Percentiles rank a stretch among this genome's conserved stretches.
These are phyloP conservation scores for Plasmodium relictum DNA, from an alignment of 169 alveolate species.

Conservation along the genomic window DNA sequence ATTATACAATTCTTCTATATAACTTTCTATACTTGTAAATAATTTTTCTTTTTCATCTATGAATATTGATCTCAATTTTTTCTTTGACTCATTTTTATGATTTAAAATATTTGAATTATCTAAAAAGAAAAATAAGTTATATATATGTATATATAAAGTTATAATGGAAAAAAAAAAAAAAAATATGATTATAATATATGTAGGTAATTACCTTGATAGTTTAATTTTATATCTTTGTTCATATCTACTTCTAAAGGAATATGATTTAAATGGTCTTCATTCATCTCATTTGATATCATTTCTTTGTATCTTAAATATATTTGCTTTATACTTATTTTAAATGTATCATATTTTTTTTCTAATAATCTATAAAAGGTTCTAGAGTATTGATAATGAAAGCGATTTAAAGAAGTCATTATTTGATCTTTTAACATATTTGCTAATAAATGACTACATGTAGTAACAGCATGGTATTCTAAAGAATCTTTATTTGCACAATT, in stretches of 20 bases:
- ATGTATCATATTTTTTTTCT: conserved; percentile 56
- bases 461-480: conserved; percentile 73
- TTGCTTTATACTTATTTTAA: conserved; percentile 48
- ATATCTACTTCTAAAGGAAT: conserved; percentile 10
- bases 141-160: neutral
- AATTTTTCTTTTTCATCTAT: conserved; percentile 59
- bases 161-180: neutral
- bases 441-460: conserved; percentile 66
- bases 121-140: neutral
- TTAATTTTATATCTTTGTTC: neutral
- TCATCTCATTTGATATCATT: conserved; percentile 30
- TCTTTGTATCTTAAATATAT: conserved; percentile 54
- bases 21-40: conserved; percentile 27
- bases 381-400: conserved; percentile 4
- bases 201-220: neutral
- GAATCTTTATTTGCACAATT: conserved; percentile 44
- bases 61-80: conserved; percentile 38
- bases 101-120: neutral
- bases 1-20: conserved; percentile 31
- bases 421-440: conserved; percentile 51
- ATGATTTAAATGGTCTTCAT: conserved; percentile 36
- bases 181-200: neutral
- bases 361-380: conserved; percentile 23
- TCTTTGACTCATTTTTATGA: conserved; percentile 13
- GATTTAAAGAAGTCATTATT: conserved; percentile 22